A percentile compares a stretch with the other conserved stretches of the same genome.
Conservation (phyloP, 306 rosid genomes). For the Dalbergia cochinchinensis region DNA sequence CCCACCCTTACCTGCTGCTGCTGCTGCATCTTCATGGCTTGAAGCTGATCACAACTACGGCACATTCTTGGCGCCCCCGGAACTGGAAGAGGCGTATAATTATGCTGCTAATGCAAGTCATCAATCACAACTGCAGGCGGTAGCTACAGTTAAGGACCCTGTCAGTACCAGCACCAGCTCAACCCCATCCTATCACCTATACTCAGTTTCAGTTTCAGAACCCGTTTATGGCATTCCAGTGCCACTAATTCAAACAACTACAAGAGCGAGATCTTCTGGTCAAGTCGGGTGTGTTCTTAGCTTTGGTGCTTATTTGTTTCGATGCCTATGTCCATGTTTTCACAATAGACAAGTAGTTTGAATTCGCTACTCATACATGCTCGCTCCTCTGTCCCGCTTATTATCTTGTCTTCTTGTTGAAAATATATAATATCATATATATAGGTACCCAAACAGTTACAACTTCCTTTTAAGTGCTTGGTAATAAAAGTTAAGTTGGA, state of each 20-base stretch:
- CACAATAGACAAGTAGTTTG: constrained; percentile 42
- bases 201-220: constrained; percentile 51
- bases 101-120: constrained; percentile 37
- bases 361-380: background rate
- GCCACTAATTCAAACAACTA: constrained; percentile 14
- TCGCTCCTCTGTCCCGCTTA: background rate
- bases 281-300: constrained; percentile 49
- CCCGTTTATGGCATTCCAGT: constrained; percentile 67
- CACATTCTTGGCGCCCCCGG: constrained; percentile 46
- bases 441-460: background rate
- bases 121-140: constrained; percentile 40
- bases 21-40: constrained; percentile 59
- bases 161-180: constrained; percentile 6
- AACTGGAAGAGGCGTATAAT: background rate
- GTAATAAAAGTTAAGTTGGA: no score
- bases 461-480: background rate
- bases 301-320: constrained; percentile 56
- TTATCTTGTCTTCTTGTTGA: background rate
- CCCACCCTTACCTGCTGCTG: constrained; percentile 68
- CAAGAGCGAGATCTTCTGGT: constrained; percentile 40
- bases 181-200: constrained; percentile 57
- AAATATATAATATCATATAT: no score
- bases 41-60: constrained; percentile 48
- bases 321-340: constrained; percentile 69
- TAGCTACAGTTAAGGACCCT: background rate